Evolutionary conservation across 108 stramenopile genomes (phyloP).

Genomic region (Aureococcus anophagefferens): DNA sequence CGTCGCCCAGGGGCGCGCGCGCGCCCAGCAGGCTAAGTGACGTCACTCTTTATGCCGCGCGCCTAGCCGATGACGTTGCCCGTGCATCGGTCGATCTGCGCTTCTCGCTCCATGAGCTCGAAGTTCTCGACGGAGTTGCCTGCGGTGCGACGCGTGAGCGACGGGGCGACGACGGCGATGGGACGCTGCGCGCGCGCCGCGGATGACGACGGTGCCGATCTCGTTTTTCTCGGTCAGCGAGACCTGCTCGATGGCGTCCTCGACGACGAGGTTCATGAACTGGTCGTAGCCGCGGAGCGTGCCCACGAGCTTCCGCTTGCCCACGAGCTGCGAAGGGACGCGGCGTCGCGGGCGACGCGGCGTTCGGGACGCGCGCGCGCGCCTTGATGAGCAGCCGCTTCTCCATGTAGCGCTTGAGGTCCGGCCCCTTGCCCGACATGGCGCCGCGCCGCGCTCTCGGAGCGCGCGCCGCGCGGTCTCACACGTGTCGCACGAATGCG

Average conservation of each 20-base stretch:
- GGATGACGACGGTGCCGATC: conserved; percentile 2
- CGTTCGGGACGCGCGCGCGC: too few relatives aligned
- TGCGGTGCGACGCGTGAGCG: background rate
- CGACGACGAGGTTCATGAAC: conserved; percentile 37
- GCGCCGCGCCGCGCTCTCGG: too few relatives aligned
- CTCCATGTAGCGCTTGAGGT: conserved; percentile 1
- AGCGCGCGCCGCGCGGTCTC: too few relatives aligned
- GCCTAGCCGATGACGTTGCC: background rate
- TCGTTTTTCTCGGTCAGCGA: background rate
- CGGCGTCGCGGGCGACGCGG: too few relatives aligned
- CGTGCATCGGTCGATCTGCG: background rate
- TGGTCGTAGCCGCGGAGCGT: conserved; percentile 28
- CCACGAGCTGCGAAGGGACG: conserved; percentile 18
- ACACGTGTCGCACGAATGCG: too few relatives aligned
- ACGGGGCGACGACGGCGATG: too few relatives aligned
- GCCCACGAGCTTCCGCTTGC: conserved; percentile 14
- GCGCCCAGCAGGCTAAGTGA: too few relatives aligned
- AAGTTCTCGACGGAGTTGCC: background rate
- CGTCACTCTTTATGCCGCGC: too few relatives aligned
- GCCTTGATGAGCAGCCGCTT: background rate
- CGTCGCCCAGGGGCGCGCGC: too few relatives aligned
- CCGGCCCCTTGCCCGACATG: background rate
- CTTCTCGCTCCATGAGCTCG: background rate
- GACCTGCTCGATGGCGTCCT: conserved; percentile 1
- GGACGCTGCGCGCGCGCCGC: too few relatives aligned